Base-by-base conservation (phyloP, 768 basidiomycete species). In the Suillus subaureus region DNA sequence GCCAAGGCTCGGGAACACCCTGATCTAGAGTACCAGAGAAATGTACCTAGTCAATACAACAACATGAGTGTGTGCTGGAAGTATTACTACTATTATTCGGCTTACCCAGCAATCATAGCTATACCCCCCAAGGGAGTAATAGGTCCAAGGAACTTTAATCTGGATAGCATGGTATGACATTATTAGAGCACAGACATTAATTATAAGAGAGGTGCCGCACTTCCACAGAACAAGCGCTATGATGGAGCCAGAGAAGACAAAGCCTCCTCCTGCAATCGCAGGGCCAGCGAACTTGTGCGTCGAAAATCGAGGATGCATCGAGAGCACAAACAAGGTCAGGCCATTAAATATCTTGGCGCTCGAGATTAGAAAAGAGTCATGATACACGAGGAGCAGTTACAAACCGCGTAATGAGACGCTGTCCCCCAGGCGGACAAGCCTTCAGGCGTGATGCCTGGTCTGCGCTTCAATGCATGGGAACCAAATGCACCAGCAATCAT, bases 101-200 rank as follows among this genome's bases (percentile, higher is more conserved):
- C 87, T 78, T 71, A 90, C 89, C 90, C 90, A 39, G 85, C 85
- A 69, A 90, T 89, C 86, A 89, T 87, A 1, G 85, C 61, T 23
- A 82, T 63, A 4, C 86, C 91, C 2, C 89, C 90, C 9, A 91
- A 69, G 0, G 91, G 90, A 35, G 90, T 92, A 60, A 89, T 76
- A 9, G 88, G 89, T 0, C 89, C 90, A 28, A 91, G 68, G 66
- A 82, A 79, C 67, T 74, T 84, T 67, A 86, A 73, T 45, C 83
- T 85, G 67, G 39, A 58, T 57, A 23, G 35, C 2, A 40, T 21
- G 21, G 39, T 60, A 62, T 64, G 18, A 26, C 68, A 57, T 69
- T 42, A 42, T 61, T 31, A 62, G 9, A 55, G 35, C n/a, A 58
- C 33, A 33, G 37, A 6, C 42, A 6, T 43, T 11, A 42, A 51